These are phyloP conservation scores for Ananas comosus DNA, from an alignment of 176 grass and related monocot species.

Conservation along the genomic window DNA sequence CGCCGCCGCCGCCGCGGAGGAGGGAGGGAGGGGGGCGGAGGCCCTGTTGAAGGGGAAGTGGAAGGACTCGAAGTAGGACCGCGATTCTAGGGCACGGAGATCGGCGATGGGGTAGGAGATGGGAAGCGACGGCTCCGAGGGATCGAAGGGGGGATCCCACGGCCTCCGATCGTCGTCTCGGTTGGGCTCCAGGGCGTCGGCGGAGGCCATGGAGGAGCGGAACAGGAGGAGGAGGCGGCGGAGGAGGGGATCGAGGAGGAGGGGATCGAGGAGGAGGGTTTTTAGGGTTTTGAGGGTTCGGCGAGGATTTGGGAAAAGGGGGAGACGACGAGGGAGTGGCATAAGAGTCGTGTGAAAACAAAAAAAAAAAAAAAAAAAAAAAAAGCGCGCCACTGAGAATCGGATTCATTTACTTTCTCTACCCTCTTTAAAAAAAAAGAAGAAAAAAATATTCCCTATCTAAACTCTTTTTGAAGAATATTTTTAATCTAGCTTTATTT, in stretches of 20 bases:
- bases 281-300: neutral
- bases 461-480: too few species aligned
- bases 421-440: too few species aligned
- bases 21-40: constrained; percentile 25
- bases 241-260: constrained; percentile 20
- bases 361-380: neutral
- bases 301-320: neutral
- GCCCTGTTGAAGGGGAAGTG: constrained; percentile 78
- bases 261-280: constrained; percentile 4
- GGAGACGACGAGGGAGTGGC: neutral
- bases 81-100: constrained; percentile 51
- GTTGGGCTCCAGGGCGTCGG: neutral
- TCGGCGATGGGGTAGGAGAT: constrained; percentile 83
- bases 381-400: too few species aligned
- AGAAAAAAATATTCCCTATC: too few species aligned
- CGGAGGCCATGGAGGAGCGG: constrained; percentile 14
- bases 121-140: constrained; percentile 47
- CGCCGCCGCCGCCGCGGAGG: neutral
- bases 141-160: constrained; percentile 68
- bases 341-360: neutral
- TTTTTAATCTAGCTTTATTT: too few species aligned
- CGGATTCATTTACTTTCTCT: too few species aligned
- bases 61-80: constrained; percentile 67
- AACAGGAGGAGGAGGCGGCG: constrained; percentile 20
- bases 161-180: constrained; percentile 22